Base-by-base conservation (phyloP, 2,329 filamentous ascomycete species). In the Periconia sp. region DNA sequence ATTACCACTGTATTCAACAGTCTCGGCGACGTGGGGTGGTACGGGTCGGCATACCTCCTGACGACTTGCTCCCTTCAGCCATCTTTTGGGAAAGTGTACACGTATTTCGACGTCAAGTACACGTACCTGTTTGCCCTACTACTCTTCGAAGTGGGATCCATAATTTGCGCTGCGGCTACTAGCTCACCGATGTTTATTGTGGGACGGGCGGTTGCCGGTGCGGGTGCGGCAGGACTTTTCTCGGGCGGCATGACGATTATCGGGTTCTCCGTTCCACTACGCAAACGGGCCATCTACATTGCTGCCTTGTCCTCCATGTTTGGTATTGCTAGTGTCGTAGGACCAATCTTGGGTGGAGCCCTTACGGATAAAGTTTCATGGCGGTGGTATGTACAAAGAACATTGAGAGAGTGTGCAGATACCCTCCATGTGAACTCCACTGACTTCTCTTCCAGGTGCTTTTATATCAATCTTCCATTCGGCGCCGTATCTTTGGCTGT, bases 61-160 rank as follows among this genome's bases (percentile, higher is more conserved):
- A 68, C 77, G 3, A 78, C 71, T 7, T 74, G 71, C 37, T 64
- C 73, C 1, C 56, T 75, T 0, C 78, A 80, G 52, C 78, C 78
- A 5, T 76, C 76, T 1, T 81, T 75, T 41, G 81, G 77, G 23
- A 81, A 81, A 70, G 83, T 87, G 1, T 89, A 84, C 8, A 85
- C 82, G 47, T 82, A 81, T 66, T 85, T 84, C 58, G 71, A 77
- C 13, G 75, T 84, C 54, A 81, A 80, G 59, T 80, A 72, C 47
- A 76, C 75, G 1, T 85, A 81, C 62, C 71, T 85, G 6, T 68
- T 74, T 51, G 68, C 77, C 42, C 72, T 86, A 27, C n/a, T 72
- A 1, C 61, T 78, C 18, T 79, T 79, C 56, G 75, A 78, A 49
- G 19, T 84, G 0, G 84, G 84, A 1, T 83, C 80, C 0, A 58